These are phyloP conservation scores for Thraustotheca clavata DNA, from an alignment of 352 stramenopile species.

Conservation along the genomic window DNA sequence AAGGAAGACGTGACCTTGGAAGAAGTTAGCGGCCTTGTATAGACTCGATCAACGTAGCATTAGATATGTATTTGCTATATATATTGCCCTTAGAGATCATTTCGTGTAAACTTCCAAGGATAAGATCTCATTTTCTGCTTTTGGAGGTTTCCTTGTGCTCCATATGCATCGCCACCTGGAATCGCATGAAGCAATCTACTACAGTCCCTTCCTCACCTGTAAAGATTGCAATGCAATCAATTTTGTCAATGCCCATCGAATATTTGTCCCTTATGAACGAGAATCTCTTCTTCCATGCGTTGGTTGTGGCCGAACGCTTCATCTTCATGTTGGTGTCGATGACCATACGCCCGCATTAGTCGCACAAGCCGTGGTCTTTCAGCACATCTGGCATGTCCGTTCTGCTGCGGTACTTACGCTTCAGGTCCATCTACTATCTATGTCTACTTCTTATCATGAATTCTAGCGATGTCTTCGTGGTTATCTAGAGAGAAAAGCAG, in stretches of 20 bases:
- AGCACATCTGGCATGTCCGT: not conserved
- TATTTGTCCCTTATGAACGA: not conserved
- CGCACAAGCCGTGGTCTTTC: not conserved
- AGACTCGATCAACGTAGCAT: not conserved
- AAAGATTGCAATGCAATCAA: constrained; percentile 19
- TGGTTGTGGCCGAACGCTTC: constrained; percentile 9
- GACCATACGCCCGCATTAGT: not conserved
- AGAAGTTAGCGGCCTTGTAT: constrained; percentile 23
- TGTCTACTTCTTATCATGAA: not conserved
- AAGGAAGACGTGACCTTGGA: constrained; percentile 20
- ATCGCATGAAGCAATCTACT: not conserved
- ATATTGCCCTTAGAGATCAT: not conserved
- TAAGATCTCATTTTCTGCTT: not conserved
- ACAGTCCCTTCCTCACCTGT: constrained; percentile 11
- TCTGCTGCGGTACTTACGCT: not conserved
- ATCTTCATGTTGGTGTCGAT: not conserved
- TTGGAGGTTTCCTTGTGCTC: not conserved
- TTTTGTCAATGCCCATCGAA: constrained; percentile 6
- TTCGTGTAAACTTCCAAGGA: not conserved
- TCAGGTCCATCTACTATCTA: not conserved
- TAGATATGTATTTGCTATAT: not conserved
- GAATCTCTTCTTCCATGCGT: constrained; percentile 14
- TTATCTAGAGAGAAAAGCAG: not conserved
- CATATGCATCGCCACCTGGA: not conserved
- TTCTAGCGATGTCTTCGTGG: constrained; percentile 1